Evolutionary conservation across 495 filamentous ascomycete species (phyloP).

Genomic region (Astrothelium subdiscretum): DNA sequence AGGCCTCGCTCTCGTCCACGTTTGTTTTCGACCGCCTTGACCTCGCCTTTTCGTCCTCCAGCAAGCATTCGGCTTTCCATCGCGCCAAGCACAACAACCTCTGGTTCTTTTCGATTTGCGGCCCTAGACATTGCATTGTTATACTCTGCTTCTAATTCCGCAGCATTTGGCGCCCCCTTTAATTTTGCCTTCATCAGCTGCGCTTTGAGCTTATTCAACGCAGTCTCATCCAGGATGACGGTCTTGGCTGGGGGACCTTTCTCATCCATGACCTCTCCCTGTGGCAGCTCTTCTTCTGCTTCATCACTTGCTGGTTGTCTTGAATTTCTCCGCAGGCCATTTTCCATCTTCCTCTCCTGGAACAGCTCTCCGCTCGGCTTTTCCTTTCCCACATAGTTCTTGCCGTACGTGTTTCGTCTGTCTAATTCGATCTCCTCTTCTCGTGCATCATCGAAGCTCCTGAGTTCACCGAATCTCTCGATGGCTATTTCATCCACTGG

Average conservation of each 20-base stretch:
- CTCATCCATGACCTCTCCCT: slow-evolving; percentile 36
- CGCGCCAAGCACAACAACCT: slow-evolving; percentile 67
- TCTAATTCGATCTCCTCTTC: slow-evolving; percentile 94
- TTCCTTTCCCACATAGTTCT: slow-evolving; percentile 74
- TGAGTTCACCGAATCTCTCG: slow-evolving; percentile 69
- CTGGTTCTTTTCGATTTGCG: slow-evolving; percentile 47
- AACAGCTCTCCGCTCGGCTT: slow-evolving; percentile 85
- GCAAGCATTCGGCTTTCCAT: slow-evolving; percentile 87
- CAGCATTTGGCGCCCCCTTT: slow-evolving; percentile 56
- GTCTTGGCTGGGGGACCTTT: slow-evolving; percentile 32
- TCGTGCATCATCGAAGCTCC: slow-evolving; percentile 81
- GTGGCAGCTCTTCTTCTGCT: slow-evolving; percentile 36
- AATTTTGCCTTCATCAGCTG: slow-evolving; percentile 91
- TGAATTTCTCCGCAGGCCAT: slow-evolving; percentile 31
- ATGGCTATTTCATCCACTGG: slow-evolving; percentile 68
- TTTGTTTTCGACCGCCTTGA: slow-evolving; percentile 61
- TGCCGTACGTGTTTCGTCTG: slow-evolving; percentile 69
- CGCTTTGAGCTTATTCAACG: slow-evolving; percentile 80
- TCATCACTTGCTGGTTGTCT: slow-evolving; percentile 26
- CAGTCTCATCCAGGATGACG: slow-evolving; percentile 54
- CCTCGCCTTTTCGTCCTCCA: slow-evolving; percentile 58
- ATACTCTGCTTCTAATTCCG: slow-evolving; percentile 75
- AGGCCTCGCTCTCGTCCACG: slow-evolving; percentile 67
- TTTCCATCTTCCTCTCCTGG: slow-evolving; percentile 53
- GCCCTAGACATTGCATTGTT: slow-evolving; percentile 52